Percentiles rank a stretch among this genome's conserved stretches.
These are phyloP conservation scores for Pichia eremophila DNA, from an alignment of 805 yeast species.

Conservation along the genomic window DNA sequence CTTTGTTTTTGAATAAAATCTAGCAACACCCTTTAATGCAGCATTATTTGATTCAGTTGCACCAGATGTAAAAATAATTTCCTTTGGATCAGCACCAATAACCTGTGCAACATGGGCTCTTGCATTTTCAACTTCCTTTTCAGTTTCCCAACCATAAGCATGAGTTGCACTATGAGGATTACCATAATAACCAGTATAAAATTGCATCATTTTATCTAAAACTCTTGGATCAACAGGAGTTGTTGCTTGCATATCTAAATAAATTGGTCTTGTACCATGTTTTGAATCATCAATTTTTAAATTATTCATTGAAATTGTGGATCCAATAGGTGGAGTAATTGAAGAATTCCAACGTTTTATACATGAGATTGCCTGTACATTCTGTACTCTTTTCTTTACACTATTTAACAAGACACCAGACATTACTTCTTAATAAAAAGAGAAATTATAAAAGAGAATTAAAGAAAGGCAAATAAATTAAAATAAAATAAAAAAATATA, in stretches of 20 bases:
- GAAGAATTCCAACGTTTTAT: not conserved
- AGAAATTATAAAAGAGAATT: no score
- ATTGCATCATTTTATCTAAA: conserved; percentile 74
- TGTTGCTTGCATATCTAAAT: conserved; percentile 96
- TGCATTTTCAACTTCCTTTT: conserved; percentile 80
- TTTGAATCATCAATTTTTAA: conserved; percentile 35
- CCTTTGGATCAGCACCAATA: conserved; percentile 91
- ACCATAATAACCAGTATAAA: conserved; percentile 89
- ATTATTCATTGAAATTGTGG: conserved; percentile 33
- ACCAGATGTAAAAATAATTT: conserved; percentile 93
- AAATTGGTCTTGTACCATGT: conserved; percentile 78
- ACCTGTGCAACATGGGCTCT: conserved; percentile 73
- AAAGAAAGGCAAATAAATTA: no score
- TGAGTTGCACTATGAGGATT: conserved; percentile 98
- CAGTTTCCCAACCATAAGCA: conserved; percentile 98
- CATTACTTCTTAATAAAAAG: no score
- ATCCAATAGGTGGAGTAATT: conserved; percentile 36
- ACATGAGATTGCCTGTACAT: not conserved
- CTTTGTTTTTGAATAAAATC: conserved; percentile 84
- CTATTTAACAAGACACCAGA: no score
- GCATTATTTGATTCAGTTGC: conserved; percentile 97
- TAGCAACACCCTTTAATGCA: conserved; percentile 91
- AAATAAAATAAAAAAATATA: no score
- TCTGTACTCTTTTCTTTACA: no score
- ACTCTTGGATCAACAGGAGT: conserved; percentile 98